Evolutionary conservation across 1,139 yeast genomes (phyloP), one percentile per base, ranked within the genome.

Genomic region (Lodderomyces parapsilosis): DNA sequence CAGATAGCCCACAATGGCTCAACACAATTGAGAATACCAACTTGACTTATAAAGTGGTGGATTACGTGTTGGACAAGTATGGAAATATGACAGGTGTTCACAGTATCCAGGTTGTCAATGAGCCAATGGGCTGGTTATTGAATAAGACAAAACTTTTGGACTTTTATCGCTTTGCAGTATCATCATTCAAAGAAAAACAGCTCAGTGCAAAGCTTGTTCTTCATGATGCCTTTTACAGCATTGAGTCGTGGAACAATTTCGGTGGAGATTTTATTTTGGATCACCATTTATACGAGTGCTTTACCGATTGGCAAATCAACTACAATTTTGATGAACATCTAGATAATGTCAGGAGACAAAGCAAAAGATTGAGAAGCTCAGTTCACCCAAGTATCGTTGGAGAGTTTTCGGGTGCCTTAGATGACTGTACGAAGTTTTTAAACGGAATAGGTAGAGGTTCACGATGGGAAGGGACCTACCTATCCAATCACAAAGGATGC

Each of bases 361-460:
- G 63, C 2, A 36, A 38, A 2, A 48, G 48, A 36, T 53, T 58
- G 49, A 35, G 34, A 15, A 42, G 39, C 18, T 52, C 57, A 14
- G 47, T 49, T 5, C 63, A 59, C 38, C 35, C 46, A 32, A 47
- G 55, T 36, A 48, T 60, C 1, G 63, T 58, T 22, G 65, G 65
- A 1, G 65, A 61, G 42, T 60, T 59, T 45, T 55, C 63, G 1
- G 65, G 62, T 1, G 65, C 65, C 1, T 30, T 60, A 2, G 58
- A 61, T 7, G 65, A 60, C 43, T 61, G 65, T 40, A 52, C 65
- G n/a, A 55, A 50, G 35, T 57, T 56, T 42, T 49, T 61, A 20
- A 61, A 60, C 47, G 65, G 65, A 4, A 57, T 59, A 8, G 62
- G 59, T 4, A 45, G 43, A 8, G 65, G 65, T 2, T 49, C 60